Evolutionary conservation across 2,329 filamentous ascomycete genomes (phyloP), one percentile per base, ranked within the genome.

Genomic region (Plenodomus biglobosus): DNA sequence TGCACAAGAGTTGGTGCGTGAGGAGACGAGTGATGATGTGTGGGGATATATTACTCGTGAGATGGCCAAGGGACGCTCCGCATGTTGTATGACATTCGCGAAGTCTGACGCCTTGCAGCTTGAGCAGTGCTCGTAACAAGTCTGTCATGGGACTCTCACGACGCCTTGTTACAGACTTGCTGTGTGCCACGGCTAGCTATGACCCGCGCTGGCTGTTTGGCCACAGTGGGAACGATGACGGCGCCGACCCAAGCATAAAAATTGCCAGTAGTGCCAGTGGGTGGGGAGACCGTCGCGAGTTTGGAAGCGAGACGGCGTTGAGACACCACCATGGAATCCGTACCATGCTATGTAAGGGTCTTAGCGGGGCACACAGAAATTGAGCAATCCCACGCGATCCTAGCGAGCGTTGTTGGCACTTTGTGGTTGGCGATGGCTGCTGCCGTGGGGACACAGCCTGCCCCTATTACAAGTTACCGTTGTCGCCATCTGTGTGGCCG

Each of bases 271-370:
- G n/a, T n/a, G n/a, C n/a, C n/a, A n/a, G n/a, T 32, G 27, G 44
- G 40, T 27, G 39, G 36, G 32, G 16, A 42, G 32, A 36, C 38
- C 36, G 47, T 42, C 3, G 21, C 34, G 37, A 44, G 11, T 43
- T 51, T 38, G 47, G 52, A 49, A 55, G 45, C 55, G 52, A 55
- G 47, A 54, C 52, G 36, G 21, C 49, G 49, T 53, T 56, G 55
- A 58, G 55, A 52, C 50, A 22, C 21, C 18, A 27, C 51, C 39
- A 42, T 38, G 48, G 21, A 32, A 40, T 49, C 52, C 49, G 52
- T 32, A 37, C 39, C 38, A 42, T 17, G 24, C 42, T 40, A 48
- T 55, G 27, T 15, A 15, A n/a, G n/a, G 8, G 53, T 55, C 44
- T 46, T 42, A 50, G 56, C 49, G 55, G 52, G 54, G 58, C 52